A percentile compares a stretch with the other conserved stretches of the same genome.
Evolutionary conservation across 768 basidiomycete genomes (phyloP).

Genomic region (Pleurotus salmoneostramineus): DNA sequence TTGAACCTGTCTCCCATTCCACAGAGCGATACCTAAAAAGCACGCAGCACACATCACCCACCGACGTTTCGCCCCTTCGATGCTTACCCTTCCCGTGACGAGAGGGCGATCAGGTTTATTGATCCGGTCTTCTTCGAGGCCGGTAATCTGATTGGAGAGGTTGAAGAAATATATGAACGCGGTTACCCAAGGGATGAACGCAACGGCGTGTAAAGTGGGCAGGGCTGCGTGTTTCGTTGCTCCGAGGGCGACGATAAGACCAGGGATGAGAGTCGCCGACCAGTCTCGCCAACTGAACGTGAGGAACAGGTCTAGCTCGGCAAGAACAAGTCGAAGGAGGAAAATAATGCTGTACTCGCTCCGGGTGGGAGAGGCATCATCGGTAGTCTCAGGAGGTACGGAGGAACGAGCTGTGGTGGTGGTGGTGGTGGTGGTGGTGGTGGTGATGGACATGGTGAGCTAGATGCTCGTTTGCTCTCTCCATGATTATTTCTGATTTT

Average conservation of each 20-base stretch:
- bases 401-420: too few species aligned
- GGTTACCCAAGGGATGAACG: constrained; percentile 10
- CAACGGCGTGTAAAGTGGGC: background rate
- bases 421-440: too few species aligned
- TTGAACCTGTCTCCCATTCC: background rate
- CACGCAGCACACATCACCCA: constrained; percentile 4
- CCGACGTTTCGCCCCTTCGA: constrained; percentile 11
- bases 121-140: constrained; percentile 16
- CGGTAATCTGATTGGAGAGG: constrained; percentile 16
- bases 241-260: constrained; percentile 4
- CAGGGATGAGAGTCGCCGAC: constrained; percentile 7
- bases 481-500: too few species aligned
- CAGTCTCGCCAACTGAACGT: constrained; percentile 10
- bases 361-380: too few species aligned
- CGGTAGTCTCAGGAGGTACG: too few species aligned
- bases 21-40: constrained; percentile 6
- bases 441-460: too few species aligned
- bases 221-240: background rate
- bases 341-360: too few species aligned
- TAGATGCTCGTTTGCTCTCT: too few species aligned
- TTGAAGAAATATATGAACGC: constrained; percentile 14
- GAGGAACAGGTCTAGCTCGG: constrained; percentile 8
- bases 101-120: constrained; percentile 19
- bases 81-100: constrained; percentile 14
- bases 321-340: too few species aligned